phyloP scores from a whole-genome alignment of 768 basidiomycete genomes.

The Lentinula aciculospora region DNA sequence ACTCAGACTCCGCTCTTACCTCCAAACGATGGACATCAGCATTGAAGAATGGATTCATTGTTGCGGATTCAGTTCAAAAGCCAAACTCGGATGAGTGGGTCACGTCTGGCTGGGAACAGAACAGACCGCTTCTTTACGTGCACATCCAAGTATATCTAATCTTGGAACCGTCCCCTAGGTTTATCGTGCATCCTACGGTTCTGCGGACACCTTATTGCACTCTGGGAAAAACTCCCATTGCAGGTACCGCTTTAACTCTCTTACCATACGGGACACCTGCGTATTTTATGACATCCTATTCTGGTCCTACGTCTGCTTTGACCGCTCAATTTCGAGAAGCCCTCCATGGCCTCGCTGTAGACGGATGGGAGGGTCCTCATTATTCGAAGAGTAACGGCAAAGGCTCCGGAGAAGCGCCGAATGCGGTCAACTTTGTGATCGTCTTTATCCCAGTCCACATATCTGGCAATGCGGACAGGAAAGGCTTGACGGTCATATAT shows the following conservation, averaged over 20 bases:
- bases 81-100: constrained; percentile 47
- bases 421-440: constrained; percentile 43
- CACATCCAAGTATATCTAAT: constrained; percentile 51
- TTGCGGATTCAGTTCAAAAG: constrained; percentile 31
- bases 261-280: constrained; percentile 71
- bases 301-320: constrained; percentile 58
- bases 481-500: constrained; percentile 71
- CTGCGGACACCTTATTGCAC: constrained; percentile 54
- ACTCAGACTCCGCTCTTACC: constrained; percentile 22
- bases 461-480: constrained; percentile 68
- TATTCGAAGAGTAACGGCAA: constrained; percentile 12
- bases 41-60: constrained; percentile 49
- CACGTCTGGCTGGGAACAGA: constrained; percentile 54
- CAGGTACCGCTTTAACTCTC: constrained; percentile 65
- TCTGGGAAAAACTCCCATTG: constrained; percentile 39
- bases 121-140: constrained; percentile 57
- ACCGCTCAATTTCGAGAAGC: constrained; percentile 59
- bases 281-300: constrained; percentile 66
- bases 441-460: constrained; percentile 75
- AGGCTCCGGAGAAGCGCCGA: constrained; percentile 12
- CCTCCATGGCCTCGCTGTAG: constrained; percentile 57
- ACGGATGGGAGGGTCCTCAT: constrained; percentile 37
- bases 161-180: constrained; percentile 23
- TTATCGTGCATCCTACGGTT: constrained; percentile 65
- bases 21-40: constrained; percentile 38